A percentile compares a stretch with the other conserved stretches of the same genome.
phyloP scores from a whole-genome alignment of 2,329 filamentous ascomycete genomes.

The Cordyceps militaris region DNA sequence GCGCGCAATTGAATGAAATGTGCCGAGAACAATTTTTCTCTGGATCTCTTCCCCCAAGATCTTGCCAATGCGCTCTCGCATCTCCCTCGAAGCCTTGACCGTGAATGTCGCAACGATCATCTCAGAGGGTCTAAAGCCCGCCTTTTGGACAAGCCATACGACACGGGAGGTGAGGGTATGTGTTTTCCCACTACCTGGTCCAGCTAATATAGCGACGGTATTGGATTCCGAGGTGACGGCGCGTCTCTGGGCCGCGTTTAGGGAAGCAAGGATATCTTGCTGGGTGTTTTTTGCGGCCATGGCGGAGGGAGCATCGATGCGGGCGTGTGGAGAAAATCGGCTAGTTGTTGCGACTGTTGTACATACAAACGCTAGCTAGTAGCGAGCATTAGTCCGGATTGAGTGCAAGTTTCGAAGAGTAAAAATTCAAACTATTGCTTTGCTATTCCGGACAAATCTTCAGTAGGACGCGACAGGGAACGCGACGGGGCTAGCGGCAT shows the following conservation, averaged over 20 bases:
- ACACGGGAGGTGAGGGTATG: slow-evolving; percentile 91
- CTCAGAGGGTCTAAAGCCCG: slow-evolving; percentile 70
- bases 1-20: slow-evolving; percentile 88
- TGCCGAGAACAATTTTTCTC: slow-evolving; percentile 75
- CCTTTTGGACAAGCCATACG: slow-evolving; percentile 72
- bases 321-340: too few species aligned
- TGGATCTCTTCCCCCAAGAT: slow-evolving; percentile 73
- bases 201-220: slow-evolving; percentile 60
- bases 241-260: slow-evolving; percentile 49
- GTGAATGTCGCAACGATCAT: slow-evolving; percentile 96
- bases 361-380: neutral
- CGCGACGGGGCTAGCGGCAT: neutral
- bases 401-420: neutral
- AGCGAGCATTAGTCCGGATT: neutral
- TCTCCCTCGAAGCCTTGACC: slow-evolving; percentile 87
- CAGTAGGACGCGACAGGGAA: neutral
- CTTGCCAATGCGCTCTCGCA: slow-evolving; percentile 78
- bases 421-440: neutral
- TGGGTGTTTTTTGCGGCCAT: slow-evolving; percentile 15
- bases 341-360: too few species aligned
- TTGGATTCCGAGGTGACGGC: slow-evolving; percentile 46
- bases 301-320: neutral
- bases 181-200: slow-evolving; percentile 76
- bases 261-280: slow-evolving; percentile 36
- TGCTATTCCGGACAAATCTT: neutral